phyloP scores from a whole-genome alignment of 768 basidiomycete genomes.

The Collybia sordida region DNA sequence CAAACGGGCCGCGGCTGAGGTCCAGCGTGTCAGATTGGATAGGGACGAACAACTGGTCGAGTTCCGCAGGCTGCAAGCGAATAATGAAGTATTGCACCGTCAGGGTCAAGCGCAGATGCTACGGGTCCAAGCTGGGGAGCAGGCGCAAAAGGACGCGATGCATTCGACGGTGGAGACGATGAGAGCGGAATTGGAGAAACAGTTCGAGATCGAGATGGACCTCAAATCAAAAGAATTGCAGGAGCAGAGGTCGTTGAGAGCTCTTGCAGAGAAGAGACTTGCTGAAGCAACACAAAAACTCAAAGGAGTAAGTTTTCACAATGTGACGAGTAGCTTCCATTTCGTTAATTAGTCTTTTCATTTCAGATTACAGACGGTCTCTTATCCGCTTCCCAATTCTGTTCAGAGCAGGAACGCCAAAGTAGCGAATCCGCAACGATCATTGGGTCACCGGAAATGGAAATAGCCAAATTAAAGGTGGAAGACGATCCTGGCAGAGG shows the following conservation, averaged over 20 bases:
- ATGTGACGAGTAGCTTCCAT: too few relatives aligned
- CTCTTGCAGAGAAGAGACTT: slow-evolving; percentile 13
- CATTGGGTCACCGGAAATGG: not conserved
- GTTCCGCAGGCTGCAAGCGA: slow-evolving; percentile 1
- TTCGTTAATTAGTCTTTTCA: not conserved
- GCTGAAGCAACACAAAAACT: slow-evolving; percentile 11
- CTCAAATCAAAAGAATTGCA: slow-evolving; percentile 12
- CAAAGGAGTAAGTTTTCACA: slow-evolving; percentile 5
- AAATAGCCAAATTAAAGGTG: not conserved
- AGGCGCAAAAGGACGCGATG: slow-evolving; percentile 12
- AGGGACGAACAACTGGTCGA: not conserved
- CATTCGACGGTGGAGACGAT: slow-evolving; percentile 13
- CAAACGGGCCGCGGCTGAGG: not conserved
- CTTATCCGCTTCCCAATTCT: not conserved
- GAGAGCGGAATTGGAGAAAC: slow-evolving; percentile 13
- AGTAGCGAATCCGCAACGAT: not conserved
- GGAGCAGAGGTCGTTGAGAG: slow-evolving; percentile 13
- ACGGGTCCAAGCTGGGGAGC: not conserved
- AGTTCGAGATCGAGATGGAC: slow-evolving; percentile 12
- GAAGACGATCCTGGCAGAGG: not conserved
- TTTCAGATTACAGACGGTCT: slow-evolving; percentile 1
- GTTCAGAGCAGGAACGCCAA: not conserved
- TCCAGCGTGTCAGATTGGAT: not conserved
- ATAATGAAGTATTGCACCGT: slow-evolving; percentile 4
- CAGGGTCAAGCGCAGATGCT: not conserved